Base-by-base conservation (phyloP, 306 rosid genomes). In the Hylodesmum podocarpum region DNA sequence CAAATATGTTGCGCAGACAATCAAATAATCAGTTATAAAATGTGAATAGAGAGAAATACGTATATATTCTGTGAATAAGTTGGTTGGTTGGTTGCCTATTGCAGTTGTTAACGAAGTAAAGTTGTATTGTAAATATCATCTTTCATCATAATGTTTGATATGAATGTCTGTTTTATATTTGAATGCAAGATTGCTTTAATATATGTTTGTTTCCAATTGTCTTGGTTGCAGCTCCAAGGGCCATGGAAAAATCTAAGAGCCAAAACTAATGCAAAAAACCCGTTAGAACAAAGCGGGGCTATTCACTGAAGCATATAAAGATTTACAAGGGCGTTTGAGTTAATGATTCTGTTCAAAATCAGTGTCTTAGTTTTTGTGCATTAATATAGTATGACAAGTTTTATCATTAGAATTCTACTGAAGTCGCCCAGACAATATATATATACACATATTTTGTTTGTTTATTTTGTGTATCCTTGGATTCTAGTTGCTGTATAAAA, bases 171-270 rank as follows among this genome's bases (percentile, higher is more conserved):
- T 57, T 49, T 59, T 41, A 58, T 66, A 44, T 61, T 28, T 8
- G 41, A 70, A 76, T 47, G 13, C 16, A 43, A 50, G 55, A 50
- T 39, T 75, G 37, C 25, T 76, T 55, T 65, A 70, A 44, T 64
- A 7, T 21, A 19, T 70, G 64, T 61, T 22, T 70, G 64, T 61
- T 22, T 44, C 15, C 1, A 22, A 77, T 62, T 55, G 62, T 51
- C 28, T 73, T 83, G 58, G 21, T 77, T 88, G 84, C 93, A 95
- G 99, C 97, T 78, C 99, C 99, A 61, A 92, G 97, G 83, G 88
- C 91, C 37, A 59, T 84, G 85, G 97, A 90, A 84, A 92, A 92
- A 75, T 85, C 92, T 79, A 89, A 86, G 84, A 92, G 80, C 87
- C 91, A 82, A 78, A 90, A 73, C 83, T 94, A 83, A 78, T 69